phyloP scores from a whole-genome alignment of 805 yeast genomes.

The Metschnikowia colocasiae region DNA sequence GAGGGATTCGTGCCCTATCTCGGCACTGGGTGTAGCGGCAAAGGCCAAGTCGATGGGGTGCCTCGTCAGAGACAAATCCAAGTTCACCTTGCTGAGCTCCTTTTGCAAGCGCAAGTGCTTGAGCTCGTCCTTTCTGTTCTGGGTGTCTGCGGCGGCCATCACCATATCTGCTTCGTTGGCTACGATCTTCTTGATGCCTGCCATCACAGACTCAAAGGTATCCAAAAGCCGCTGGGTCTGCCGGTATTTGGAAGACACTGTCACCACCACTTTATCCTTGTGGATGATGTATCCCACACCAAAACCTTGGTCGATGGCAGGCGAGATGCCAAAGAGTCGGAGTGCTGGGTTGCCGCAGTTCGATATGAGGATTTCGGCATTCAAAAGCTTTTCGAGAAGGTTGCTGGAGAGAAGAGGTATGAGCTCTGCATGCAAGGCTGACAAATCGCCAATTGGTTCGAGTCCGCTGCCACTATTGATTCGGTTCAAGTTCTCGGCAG shows the following conservation, averaged over 20 bases:
- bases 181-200: slow-evolving; percentile 54
- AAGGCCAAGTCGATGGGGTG: slow-evolving; percentile 24
- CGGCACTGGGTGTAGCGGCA: slow-evolving; percentile 3
- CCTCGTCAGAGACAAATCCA: slow-evolving; percentile 16
- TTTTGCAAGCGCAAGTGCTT: slow-evolving; percentile 32
- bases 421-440: slow-evolving; percentile 2
- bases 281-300: slow-evolving; percentile 92
- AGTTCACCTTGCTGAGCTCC: slow-evolving; percentile 30
- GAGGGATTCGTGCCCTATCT: not conserved
- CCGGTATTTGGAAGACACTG: slow-evolving; percentile 83
- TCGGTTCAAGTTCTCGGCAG: slow-evolving; percentile 35
- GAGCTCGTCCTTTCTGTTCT: slow-evolving; percentile 30
- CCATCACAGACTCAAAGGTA: slow-evolving; percentile 59
- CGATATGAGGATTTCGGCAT: slow-evolving; percentile 35
- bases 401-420: slow-evolving; percentile 36
- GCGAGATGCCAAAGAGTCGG: slow-evolving; percentile 86
- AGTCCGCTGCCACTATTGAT: slow-evolving; percentile 31
- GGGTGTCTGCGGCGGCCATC: slow-evolving; percentile 30
- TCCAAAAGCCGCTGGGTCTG: slow-evolving; percentile 77
- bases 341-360: slow-evolving; percentile 93
- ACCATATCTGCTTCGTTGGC: slow-evolving; percentile 34
- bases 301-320: slow-evolving; percentile 84
- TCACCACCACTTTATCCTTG: slow-evolving; percentile 69
- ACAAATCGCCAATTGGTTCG: slow-evolving; percentile 12
- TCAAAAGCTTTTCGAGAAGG: slow-evolving; percentile 29